These are phyloP conservation scores for Cytospora schulzeri DNA, from an alignment of 2,329 filamentous ascomycete genomes.

Conservation along the genomic window DNA sequence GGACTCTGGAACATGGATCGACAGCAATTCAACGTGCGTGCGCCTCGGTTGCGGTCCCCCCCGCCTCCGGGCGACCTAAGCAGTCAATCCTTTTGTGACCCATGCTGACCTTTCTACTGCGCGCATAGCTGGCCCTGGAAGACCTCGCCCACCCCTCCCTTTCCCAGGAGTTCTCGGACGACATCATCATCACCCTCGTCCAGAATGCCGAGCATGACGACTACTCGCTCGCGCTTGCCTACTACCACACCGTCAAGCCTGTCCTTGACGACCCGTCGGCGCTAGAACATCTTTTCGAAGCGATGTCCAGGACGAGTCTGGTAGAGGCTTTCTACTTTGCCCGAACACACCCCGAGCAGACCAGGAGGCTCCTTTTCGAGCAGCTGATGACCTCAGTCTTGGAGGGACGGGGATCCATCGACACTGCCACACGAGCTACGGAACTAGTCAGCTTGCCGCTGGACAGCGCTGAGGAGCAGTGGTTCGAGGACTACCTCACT, in stretches of 20 bases:
- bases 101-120: not conserved
- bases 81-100: not conserved
- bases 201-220: slow-evolving; percentile 61
- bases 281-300: slow-evolving; percentile 68
- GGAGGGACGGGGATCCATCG: slow-evolving; percentile 41
- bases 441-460: slow-evolving; percentile 76
- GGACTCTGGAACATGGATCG: slow-evolving; percentile 81
- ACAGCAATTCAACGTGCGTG: slow-evolving; percentile 63
- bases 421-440: slow-evolving; percentile 57
- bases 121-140: slow-evolving; percentile 67
- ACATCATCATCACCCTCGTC: slow-evolving; percentile 73
- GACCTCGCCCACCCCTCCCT: slow-evolving; percentile 79
- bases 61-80: not conserved
- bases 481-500: slow-evolving; percentile 71
- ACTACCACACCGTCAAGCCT: slow-evolving; percentile 76
- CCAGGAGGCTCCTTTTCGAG: slow-evolving; percentile 67
- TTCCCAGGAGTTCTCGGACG: slow-evolving; percentile 79
- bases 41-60: not conserved
- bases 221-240: slow-evolving; percentile 70
- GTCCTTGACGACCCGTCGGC: slow-evolving; percentile 66
- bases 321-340: slow-evolving; percentile 75
- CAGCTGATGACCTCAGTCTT: slow-evolving; percentile 64
- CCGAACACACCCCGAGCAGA: slow-evolving; percentile 62
- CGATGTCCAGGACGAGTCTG: slow-evolving; percentile 67
- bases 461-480: slow-evolving; percentile 68